Evolutionary conservation across 2,329 filamentous ascomycete species (phyloP), one percentile per base, ranked within the genome.

Genomic region (Hypoxylon rubiginosum): DNA sequence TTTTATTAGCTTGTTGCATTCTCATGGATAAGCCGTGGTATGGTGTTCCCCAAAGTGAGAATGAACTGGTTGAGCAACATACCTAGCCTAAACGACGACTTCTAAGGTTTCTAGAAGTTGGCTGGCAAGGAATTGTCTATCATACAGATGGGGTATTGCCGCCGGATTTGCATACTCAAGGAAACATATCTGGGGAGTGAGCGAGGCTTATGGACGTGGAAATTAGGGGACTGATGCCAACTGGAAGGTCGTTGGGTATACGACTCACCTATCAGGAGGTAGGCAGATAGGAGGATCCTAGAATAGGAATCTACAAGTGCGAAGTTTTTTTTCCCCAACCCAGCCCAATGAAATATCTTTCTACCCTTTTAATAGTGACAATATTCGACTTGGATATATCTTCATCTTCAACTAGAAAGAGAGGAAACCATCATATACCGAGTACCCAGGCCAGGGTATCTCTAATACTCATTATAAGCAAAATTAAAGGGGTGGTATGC

Each of bases 41-140:
- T 41, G 55, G 34, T 51, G 49, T 60, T 43, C 34, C 13, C n/a
- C 30, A 26, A 50, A 28, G 46, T 39, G 45, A 64, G 19, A 34
- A 19, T 8, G 36, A 26, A 30, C 15, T 39, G 7, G 34, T 56
- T 41, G 26, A 46, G 19, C 7, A 48, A 28, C 41, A 26, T 39
- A n/a, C 13, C 11, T n/a, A 39, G 34, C 21, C 21, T 24, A 24
- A 28, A 39, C 11, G 17, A 57, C 15, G 41, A 43, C 41, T 48
- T 34, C 53, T 34, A 3, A 45, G 26, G 19, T 10, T 30, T 17
- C 15, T 28, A 39, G 43, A 49, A 21, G 32, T 34, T 55, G 21
- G 34, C 51, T n/a, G 9, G 17, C 13, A 9, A 26, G 41, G 24
- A 24, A 41, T 30, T 13, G 43, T 58, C 45, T 21, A 41, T 39